Conservation (phyloP, 2,329 filamentous ascomycete genomes). For the Hypoxylon sp. region DNA sequence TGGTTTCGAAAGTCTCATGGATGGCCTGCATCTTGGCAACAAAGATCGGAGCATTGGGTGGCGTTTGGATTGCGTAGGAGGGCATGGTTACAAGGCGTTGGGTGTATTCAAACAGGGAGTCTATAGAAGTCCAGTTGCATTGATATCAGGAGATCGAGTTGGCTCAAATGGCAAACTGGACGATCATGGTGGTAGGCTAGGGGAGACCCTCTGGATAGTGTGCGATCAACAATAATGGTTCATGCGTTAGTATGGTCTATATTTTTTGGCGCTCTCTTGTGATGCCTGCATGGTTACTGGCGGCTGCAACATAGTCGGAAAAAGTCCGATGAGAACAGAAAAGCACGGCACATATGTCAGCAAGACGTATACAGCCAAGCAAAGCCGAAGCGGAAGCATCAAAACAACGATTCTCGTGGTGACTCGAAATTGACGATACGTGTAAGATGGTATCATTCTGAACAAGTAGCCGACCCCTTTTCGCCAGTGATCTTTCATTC, state of each 20-base stretch:
- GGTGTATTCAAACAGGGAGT: neutral
- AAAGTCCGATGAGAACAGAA: neutral
- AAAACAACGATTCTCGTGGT: neutral
- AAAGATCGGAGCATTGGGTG: constrained; percentile 16
- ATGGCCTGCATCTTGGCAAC: neutral
- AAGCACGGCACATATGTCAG: neutral
- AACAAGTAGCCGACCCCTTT: constrained; percentile 17
- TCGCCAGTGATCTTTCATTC: constrained; percentile 16
- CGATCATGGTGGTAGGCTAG: neutral
- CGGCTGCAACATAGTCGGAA: neutral
- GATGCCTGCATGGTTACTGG: no score
- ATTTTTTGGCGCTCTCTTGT: neutral
- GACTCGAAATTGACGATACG: neutral
- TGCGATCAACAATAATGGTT: neutral
- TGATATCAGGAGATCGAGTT: neutral
- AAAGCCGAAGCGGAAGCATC: neutral
- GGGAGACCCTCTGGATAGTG: constrained; percentile 3
- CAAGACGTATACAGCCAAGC: neutral
- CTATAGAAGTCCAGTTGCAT: neutral
- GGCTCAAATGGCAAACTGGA: neutral
- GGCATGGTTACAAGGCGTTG: neutral
- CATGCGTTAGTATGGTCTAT: neutral
- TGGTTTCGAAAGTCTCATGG: neutral
- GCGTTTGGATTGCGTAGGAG: constrained; percentile 14
- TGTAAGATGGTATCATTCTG: constrained; percentile 36